Percentiles rank a stretch among this genome's conserved stretches.
These are phyloP conservation scores for Aspergillus haitiensis DNA, from an alignment of 495 filamentous ascomycete species.

Conservation along the genomic window DNA sequence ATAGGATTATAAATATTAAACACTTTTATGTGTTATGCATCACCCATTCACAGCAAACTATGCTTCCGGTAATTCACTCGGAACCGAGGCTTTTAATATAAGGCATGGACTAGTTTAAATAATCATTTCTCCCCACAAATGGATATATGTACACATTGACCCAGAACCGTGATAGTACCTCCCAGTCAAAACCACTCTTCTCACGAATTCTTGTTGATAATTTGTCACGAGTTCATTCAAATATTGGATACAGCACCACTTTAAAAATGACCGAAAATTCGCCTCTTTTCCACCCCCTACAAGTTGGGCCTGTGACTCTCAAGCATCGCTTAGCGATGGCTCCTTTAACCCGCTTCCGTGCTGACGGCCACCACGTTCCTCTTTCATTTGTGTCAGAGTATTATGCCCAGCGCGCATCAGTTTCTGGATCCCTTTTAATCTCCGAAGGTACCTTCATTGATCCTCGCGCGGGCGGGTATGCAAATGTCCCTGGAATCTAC, in stretches of 20 bases:
- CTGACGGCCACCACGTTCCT: not conserved
- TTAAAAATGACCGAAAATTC: not conserved
- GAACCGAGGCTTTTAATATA: too few species aligned
- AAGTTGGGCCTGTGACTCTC: conserved; percentile 7
- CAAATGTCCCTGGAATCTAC: conserved; percentile 53
- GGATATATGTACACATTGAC: too few species aligned
- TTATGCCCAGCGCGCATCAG: not conserved
- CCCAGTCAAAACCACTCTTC: too few species aligned
- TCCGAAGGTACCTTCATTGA: conserved; percentile 3
- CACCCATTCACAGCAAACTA: too few species aligned
- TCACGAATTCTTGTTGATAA: too few species aligned
- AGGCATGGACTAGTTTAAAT: too few species aligned
- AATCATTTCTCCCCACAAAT: too few species aligned
- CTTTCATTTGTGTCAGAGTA: conserved; percentile 6
- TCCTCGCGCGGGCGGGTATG: conserved; percentile 32
- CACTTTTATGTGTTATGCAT: too few species aligned
- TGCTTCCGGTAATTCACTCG: too few species aligned
- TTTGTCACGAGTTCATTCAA: too few species aligned
- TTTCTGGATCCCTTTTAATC: not conserved
- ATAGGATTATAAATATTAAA: too few species aligned
- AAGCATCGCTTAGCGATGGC: conserved; percentile 29
- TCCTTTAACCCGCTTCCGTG: conserved; percentile 44
- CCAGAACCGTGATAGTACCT: too few species aligned
- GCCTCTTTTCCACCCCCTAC: conserved; percentile 4
- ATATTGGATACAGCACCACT: not conserved